Base-by-base conservation (phyloP, 2,329 filamentous ascomycete genomes). In the Sphaceloma murrayae region DNA sequence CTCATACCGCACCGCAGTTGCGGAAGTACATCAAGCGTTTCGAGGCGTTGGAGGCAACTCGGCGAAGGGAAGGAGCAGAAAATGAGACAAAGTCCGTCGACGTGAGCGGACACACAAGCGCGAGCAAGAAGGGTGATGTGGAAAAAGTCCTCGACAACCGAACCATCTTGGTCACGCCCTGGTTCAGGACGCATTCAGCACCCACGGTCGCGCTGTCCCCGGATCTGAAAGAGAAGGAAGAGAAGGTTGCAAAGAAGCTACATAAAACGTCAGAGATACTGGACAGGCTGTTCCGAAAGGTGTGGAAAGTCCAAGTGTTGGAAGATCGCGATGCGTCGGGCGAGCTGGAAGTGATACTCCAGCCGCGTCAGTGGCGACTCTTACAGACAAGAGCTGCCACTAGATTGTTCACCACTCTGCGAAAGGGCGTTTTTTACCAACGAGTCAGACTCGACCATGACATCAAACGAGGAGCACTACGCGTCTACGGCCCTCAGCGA, bases 271-370 rank as follows among this genome's bases (percentile, higher is more conserved):
- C 5, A 16, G 26, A 46, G 5, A 6, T 46, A 5, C 19, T 46
- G 10, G 45, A 46, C 21, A 17, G 29, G 26, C 22, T 46, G 16
- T 30, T 51, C 22, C 46, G 49, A 11, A 13, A 36, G 9, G 26
- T 10, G 16, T 51, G 49, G 49, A 24, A 30, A 3, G 24, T 49
- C 4, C 27, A 40, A 13, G 29, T 38, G 5, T 40, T 49, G 19
- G 44, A 47, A 34, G 49, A 51, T 22, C 11, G 32, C 6, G 31
- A 43, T 8, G 30, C 17, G 3, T 11, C 19, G 2, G 49, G 49
- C 9, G 40, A 51, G 21, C 24, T 49, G 21, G 46, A 51, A 22
- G 45, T 51, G 13, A 8, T 45, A 8, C 32, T 51, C 10, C 29
- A 34, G 5, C 34, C 39, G 2, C 14, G 22, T 18, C 49, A 51